Conservation (phyloP, 345 rosid species). For the Streptanthus diversifolius region DNA sequence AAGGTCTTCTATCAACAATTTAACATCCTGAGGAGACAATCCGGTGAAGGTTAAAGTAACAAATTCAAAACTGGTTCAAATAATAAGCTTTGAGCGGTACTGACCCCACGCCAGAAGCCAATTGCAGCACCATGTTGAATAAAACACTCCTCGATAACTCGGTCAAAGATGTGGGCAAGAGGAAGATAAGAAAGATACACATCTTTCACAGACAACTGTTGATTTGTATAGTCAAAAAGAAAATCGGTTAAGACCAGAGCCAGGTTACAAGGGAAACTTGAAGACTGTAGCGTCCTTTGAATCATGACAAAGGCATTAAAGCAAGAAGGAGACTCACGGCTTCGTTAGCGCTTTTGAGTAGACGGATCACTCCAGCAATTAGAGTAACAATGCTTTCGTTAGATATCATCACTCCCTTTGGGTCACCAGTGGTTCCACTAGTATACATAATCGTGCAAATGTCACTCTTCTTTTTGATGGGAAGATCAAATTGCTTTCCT, state of each 20-base stretch:
- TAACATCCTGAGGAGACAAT: constrained; percentile 65
- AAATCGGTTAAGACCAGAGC: not conserved
- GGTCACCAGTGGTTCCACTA: constrained; percentile 98
- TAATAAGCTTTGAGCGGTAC: constrained; percentile 27
- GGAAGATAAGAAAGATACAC: constrained; percentile 94
- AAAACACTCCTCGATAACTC: constrained; percentile 86
- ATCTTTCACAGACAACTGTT: constrained; percentile 64
- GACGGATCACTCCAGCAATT: constrained; percentile 64
- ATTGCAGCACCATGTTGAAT: constrained; percentile 77
- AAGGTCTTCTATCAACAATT: constrained; percentile 83
- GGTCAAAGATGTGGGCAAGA: constrained; percentile 95
- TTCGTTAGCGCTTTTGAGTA: constrained; percentile 61
- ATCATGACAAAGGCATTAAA: not conserved
- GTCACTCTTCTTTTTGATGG: constrained; percentile 60
- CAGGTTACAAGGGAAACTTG: not conserved
- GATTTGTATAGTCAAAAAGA: constrained; percentile 19
- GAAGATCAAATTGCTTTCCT: constrained; percentile 64
- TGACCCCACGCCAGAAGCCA: constrained; percentile 99
- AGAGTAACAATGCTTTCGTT: constrained; percentile 77
- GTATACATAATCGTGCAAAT: constrained; percentile 98
- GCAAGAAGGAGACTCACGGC: constrained; percentile 38
- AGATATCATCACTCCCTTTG: constrained; percentile 94
- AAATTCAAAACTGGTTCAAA: not conserved
- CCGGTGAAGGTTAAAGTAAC: not conserved
- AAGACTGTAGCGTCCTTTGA: not conserved